phyloP scores from a whole-genome alignment of 1,139 yeast species.

The Yamadazyma siamensis region DNA sequence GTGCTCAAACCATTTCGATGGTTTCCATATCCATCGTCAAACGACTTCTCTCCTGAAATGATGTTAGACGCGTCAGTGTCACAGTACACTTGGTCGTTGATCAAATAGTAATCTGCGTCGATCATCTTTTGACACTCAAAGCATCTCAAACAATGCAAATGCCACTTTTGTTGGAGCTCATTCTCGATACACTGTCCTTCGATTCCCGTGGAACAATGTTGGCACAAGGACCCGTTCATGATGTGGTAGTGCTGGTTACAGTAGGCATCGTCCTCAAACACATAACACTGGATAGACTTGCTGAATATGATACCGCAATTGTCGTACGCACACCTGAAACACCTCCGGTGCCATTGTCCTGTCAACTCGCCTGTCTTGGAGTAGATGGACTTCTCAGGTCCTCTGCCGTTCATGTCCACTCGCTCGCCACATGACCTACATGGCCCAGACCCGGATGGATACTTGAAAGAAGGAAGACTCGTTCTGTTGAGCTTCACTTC shows the following conservation, averaged over 20 bases:
- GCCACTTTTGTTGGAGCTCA: constrained; percentile 65
- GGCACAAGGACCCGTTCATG: constrained; percentile 72
- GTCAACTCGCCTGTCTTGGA: constrained; percentile 78
- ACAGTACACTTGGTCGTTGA: constrained; percentile 51
- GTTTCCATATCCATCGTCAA: constrained; percentile 21
- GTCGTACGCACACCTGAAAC: constrained; percentile 64
- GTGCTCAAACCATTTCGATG: constrained; percentile 22
- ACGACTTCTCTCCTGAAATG: constrained; percentile 23
- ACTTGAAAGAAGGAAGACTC: constrained; percentile 16
- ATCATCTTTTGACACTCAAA: constrained; percentile 47
- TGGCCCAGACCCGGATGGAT: constrained; percentile 68
- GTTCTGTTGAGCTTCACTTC: constrained; percentile 5
- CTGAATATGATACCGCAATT: constrained; percentile 56
- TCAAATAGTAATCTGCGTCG: constrained; percentile 52
- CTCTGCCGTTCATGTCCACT: constrained; percentile 43
- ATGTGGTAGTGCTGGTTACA: constrained; percentile 81
- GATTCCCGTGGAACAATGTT: constrained; percentile 67
- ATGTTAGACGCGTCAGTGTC: constrained; percentile 36
- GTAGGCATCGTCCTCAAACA: constrained; percentile 71
- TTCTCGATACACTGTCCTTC: constrained; percentile 91
- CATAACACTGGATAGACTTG: constrained; percentile 73
- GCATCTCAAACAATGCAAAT: constrained; percentile 60
- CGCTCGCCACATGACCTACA: constrained; percentile 64
- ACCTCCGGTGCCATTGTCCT: constrained; percentile 92
- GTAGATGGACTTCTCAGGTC: constrained; percentile 47